Conservation (phyloP, 2,329 filamentous ascomycete genomes). For the Monosporascus ibericus region DNA sequence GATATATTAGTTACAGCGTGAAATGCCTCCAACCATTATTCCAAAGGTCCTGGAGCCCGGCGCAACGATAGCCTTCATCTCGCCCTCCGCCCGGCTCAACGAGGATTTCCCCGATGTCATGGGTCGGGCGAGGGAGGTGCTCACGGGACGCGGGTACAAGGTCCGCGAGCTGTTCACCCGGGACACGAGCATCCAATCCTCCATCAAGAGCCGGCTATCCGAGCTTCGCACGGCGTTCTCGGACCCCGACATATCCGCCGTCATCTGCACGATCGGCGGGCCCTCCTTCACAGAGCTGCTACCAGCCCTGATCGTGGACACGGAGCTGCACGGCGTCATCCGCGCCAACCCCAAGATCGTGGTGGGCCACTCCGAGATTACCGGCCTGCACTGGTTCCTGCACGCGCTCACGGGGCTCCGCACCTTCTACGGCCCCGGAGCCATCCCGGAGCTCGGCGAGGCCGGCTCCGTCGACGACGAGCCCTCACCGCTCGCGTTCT, state of each 20-base stretch:
- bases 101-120: constrained; percentile 21
- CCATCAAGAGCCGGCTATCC: constrained; percentile 28
- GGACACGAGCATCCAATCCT: constrained; percentile 24
- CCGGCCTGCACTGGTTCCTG: constrained; percentile 36
- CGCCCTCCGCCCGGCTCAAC: constrained; percentile 33
- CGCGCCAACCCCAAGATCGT: constrained; percentile 34
- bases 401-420: constrained; percentile 30
- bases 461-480: constrained; percentile 14
- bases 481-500: constrained; percentile 24
- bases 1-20: background rate
- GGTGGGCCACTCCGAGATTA: constrained; percentile 37
- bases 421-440: constrained; percentile 37
- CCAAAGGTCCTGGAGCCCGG: constrained; percentile 25
- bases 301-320: constrained; percentile 30
- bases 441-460: constrained; percentile 33
- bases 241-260: constrained; percentile 27
- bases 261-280: constrained; percentile 36
- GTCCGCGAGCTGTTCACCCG: constrained; percentile 27
- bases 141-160: constrained; percentile 27
- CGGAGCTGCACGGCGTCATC: constrained; percentile 26
- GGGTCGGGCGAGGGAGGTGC: constrained; percentile 22
- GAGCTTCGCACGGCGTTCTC: constrained; percentile 33
- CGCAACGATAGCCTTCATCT: constrained; percentile 33
- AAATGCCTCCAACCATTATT: constrained; percentile 13
- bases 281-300: constrained; percentile 33